A percentile compares a stretch with the other conserved stretches of the same genome.
phyloP scores from a whole-genome alignment of 2,329 filamentous ascomycete species.

The Exophiala spinifera region DNA sequence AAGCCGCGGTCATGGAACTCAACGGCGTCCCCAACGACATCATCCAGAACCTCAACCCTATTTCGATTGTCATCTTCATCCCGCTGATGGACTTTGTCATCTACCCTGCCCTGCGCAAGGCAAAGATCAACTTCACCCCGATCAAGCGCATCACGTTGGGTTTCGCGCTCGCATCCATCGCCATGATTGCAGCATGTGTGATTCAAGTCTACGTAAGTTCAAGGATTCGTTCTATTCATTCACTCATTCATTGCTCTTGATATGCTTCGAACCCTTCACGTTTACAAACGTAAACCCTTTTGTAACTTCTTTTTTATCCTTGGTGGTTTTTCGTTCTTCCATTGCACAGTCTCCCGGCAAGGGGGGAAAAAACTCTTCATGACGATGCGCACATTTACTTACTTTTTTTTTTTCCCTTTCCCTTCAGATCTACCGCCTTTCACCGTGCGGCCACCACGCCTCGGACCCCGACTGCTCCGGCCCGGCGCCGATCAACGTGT shows the following conservation, averaged over 20 bases:
- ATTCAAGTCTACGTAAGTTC: conserved; percentile 41
- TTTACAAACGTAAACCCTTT: no score
- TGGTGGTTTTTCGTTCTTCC: no score
- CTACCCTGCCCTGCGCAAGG: conserved; percentile 50
- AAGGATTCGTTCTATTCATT: no score
- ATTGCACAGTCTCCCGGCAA: no score
- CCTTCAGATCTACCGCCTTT: conserved; percentile 54
- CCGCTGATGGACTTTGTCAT: conserved; percentile 53
- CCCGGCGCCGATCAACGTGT: conserved; percentile 62
- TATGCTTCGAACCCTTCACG: no score
- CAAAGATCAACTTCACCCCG: conserved; percentile 50
- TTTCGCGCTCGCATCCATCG: conserved; percentile 47
- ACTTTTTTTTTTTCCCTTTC: no score
- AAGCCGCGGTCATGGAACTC: conserved; percentile 50
- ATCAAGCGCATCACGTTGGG: conserved; percentile 53
- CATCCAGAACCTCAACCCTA: conserved; percentile 54
- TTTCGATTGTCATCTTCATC: conserved; percentile 54
- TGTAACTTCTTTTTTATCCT: no score
- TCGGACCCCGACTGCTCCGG: conserved; percentile 48
- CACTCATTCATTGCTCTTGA: no score
- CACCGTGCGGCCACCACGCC: conserved; percentile 59
- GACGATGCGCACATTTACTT: no score
- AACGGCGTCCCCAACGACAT: conserved; percentile 56
- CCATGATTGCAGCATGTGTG: conserved; percentile 51
- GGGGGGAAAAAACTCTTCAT: no score